These are phyloP conservation scores for Ploettnerulaceae sp. DNA, from an alignment of 2,329 filamentous ascomycete species.

Conservation along the genomic window DNA sequence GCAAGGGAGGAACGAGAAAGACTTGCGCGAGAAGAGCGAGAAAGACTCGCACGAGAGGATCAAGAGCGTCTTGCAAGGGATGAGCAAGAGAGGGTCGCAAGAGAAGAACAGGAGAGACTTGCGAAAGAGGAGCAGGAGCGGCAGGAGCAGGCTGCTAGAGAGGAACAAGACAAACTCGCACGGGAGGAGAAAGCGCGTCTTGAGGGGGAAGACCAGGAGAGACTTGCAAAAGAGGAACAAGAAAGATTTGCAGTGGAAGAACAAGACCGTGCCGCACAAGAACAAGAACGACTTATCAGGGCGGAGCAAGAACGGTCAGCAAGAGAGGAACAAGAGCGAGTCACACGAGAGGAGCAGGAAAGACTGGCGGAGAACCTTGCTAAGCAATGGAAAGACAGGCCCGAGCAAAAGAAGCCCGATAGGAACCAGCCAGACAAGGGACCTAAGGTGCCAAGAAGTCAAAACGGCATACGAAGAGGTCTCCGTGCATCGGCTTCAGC, in stretches of 20 bases:
- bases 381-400: constrained; percentile 14
- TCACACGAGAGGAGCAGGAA: too few species aligned
- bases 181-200: too few species aligned
- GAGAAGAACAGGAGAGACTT: constrained; percentile 8
- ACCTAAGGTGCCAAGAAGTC: constrained; percentile 14
- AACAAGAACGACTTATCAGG: not conserved
- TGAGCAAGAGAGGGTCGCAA: not conserved
- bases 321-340: constrained; percentile 13
- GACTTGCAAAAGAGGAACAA: constrained; percentile 3
- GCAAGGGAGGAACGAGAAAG: not conserved
- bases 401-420: constrained; percentile 12
- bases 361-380: constrained; percentile 14
- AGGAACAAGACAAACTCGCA: too few species aligned
- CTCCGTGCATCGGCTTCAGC: too few species aligned
- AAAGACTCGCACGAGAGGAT: too few species aligned
- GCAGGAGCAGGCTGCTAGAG: constrained; percentile 1
- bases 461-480: constrained; percentile 15
- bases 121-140: constrained; percentile 1
- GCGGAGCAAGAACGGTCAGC: constrained; percentile 10
- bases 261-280: not conserved
- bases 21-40: not conserved
- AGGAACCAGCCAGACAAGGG: constrained; percentile 14
- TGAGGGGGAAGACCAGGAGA: too few species aligned
- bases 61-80: not conserved
- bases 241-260: not conserved